Conservation (phyloP, 345 rosid species). For the Citrus sp. region DNA sequence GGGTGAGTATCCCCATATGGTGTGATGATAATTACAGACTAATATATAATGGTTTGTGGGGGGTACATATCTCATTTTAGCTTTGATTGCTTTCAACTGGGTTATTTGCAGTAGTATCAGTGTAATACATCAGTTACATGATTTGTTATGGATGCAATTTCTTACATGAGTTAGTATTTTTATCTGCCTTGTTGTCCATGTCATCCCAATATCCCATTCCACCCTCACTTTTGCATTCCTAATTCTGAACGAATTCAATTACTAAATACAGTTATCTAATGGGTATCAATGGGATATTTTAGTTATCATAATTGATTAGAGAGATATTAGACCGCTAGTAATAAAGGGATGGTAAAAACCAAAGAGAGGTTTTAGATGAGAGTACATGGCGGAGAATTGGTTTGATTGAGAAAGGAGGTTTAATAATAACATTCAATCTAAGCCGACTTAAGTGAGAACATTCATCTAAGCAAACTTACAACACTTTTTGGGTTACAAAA, state of each 20-base stretch:
- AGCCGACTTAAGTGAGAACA: no score
- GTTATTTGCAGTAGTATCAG: no score
- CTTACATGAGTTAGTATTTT: background rate
- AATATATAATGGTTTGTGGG: constrained; percentile 30
- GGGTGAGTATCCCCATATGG: constrained; percentile 23
- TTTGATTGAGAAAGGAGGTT: no score
- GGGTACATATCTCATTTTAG: constrained; percentile 17
- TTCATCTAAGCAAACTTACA: no score
- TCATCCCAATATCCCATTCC: background rate
- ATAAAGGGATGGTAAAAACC: background rate
- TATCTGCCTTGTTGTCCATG: background rate
- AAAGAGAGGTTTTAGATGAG: background rate
- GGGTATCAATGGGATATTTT: background rate
- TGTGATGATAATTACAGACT: constrained; percentile 32
- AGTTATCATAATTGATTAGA: no score
- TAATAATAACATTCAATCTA: no score
- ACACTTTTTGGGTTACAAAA: no score
- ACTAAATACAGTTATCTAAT: background rate
- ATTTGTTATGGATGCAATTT: background rate
- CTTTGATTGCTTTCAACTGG: background rate
- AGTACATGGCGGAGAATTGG: background rate
- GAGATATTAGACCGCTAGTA: no score
- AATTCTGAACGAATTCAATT: background rate
- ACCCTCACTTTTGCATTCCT: background rate
- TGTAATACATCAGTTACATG: background rate